Percentiles rank a stretch among this genome's conserved stretches.
These are phyloP conservation scores for Thielaviopsis musarum DNA, from an alignment of 2,329 filamentous ascomycete species.

Conservation along the genomic window DNA sequence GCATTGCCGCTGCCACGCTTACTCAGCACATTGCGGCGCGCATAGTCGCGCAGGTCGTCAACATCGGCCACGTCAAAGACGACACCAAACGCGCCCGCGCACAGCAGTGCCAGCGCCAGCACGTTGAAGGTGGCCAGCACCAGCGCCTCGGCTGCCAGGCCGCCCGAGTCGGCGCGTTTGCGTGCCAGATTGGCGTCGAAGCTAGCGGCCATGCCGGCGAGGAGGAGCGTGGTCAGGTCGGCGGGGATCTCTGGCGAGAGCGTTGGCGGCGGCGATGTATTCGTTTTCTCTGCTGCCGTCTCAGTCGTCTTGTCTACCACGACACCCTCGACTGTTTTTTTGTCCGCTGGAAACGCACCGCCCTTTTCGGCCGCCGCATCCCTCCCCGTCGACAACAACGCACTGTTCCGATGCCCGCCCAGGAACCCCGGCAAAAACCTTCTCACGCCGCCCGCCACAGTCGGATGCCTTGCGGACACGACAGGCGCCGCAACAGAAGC, in stretches of 20 bases:
- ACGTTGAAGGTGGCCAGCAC: constrained; percentile 80
- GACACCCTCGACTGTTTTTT: too few relatives aligned
- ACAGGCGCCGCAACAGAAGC: too few relatives aligned
- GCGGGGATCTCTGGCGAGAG: constrained; percentile 11
- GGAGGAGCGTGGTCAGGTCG: constrained; percentile 18
- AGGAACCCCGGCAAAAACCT: not conserved
- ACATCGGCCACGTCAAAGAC: constrained; percentile 58
- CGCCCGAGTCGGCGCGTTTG: constrained; percentile 37
- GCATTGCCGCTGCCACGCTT: constrained; percentile 19
- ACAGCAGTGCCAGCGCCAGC: constrained; percentile 55
- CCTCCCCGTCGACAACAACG: too few relatives aligned
- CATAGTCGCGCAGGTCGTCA: constrained; percentile 42
- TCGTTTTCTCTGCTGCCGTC: not conserved
- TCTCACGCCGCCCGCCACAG: not conserved
- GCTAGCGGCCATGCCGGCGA: constrained; percentile 16
- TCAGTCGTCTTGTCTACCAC: too few relatives aligned
- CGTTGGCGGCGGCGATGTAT: constrained; percentile 5
- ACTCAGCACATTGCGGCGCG: constrained; percentile 25
- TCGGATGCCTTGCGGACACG: too few relatives aligned
- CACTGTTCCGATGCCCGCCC: not conserved
- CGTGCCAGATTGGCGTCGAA: constrained; percentile 7
- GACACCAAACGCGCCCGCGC: constrained; percentile 57
- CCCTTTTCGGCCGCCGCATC: too few relatives aligned
- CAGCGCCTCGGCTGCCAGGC: constrained; percentile 69
- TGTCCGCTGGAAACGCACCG: too few relatives aligned